phyloP scores from a whole-genome alignment of 331 rosid species.

The Rhamnella rubrinervis region DNA sequence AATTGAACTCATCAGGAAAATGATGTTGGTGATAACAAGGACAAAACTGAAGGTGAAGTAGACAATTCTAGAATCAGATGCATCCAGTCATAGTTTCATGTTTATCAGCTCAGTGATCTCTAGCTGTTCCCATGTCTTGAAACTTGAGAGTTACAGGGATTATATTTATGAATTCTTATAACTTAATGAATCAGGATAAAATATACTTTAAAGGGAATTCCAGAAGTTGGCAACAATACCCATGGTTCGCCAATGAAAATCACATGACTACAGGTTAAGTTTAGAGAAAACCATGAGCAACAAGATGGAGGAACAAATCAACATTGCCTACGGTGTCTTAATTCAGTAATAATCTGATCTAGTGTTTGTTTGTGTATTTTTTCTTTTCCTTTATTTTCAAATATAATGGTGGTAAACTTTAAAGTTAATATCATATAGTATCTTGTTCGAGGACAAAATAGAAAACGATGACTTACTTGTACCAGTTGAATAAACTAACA shows the following conservation, averaged over 20 bases:
- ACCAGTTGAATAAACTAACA: slow-evolving; percentile 91
- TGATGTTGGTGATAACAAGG: neutral
- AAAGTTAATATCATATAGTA: neutral
- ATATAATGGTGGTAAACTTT: neutral
- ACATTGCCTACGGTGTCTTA: too few relatives aligned
- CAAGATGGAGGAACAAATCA: too few relatives aligned
- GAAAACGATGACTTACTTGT: slow-evolving; percentile 68
- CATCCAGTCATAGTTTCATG: neutral
- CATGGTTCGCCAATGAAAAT: neutral
- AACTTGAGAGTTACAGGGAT: neutral
- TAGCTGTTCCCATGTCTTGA: neutral
- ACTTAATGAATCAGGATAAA: neutral
- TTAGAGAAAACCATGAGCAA: neutral
- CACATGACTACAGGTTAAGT: neutral
- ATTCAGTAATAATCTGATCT: too few relatives aligned
- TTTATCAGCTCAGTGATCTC: neutral
- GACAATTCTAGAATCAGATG: neutral
- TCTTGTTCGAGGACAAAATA: neutral
- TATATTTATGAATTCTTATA: neutral
- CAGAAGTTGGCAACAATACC: neutral
- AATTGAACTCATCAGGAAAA: neutral
- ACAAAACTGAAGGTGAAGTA: neutral
- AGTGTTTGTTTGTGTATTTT: too few relatives aligned
- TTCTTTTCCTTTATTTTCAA: too few relatives aligned
- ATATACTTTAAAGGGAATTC: neutral